Base-by-base conservation (phyloP, 371 early-diverging fungal genomes). In the Mortierella sp. region DNA sequence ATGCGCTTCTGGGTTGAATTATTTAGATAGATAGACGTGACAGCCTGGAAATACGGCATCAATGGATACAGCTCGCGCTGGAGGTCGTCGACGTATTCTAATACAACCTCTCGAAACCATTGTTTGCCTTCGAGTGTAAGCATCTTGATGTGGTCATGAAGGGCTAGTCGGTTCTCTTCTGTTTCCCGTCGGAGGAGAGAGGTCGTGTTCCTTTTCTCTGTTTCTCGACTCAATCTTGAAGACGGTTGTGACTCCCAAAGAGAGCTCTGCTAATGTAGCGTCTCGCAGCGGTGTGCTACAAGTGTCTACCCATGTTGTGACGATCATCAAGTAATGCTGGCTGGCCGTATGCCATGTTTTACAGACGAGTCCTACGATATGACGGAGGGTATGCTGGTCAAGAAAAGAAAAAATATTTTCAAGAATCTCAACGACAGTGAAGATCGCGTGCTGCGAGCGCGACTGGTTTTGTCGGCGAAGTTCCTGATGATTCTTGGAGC, bases 21-120 rank as follows among this genome's bases (percentile, higher is more conserved):
- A 18, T 51, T n/a, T n/a, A n/a, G 18, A 51, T n/a, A n/a, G 51
- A 51, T 51, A n/a, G 51, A 51, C n/a, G 51, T 51, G n/a, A 51
- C 51, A 5, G 51, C n/a, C 14, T n/a, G n/a, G n/a, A 51, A 51
- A n/a, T 51, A 51, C 18, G 51, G n/a, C n/a, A 51, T 51, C 18
- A 51, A 5, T 51, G 51, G 51, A 45, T 45, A 45, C 18, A 45
- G 5, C 18, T 45, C 45, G 12, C 45, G 51, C 9, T 51, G 51
- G n/a, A 51, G 51, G n/a, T n/a, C n/a, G n/a, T 51, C n/a, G n/a
- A 51, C n/a, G n/a, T 51, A 16, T 14, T n/a, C 51, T n/a, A 51
- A 5, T n/a, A 51, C 51, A 18, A 51, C 51, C 18, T 51, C 51
- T 5, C 6, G 18, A 51, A 51, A 51, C 51, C 51, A n/a, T 51